These are phyloP conservation scores for Metschnikowia kunwiensis DNA, from an alignment of 805 yeast genomes.

Conservation along the genomic window DNA sequence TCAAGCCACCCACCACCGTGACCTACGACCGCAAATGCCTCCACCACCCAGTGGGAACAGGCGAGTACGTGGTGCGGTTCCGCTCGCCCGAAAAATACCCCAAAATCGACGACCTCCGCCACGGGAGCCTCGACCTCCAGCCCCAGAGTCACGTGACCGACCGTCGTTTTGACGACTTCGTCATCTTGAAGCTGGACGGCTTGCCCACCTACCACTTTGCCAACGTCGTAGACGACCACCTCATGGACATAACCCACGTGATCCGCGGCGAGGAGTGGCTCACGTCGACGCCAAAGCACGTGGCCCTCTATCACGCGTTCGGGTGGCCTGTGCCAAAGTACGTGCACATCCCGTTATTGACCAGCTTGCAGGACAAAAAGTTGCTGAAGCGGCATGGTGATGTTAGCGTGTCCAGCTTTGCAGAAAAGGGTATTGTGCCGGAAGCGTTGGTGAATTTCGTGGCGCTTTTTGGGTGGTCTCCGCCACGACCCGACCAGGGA, in stretches of 20 bases:
- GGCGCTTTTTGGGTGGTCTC: slow-evolving; percentile 94
- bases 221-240: slow-evolving; percentile 89
- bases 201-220: slow-evolving; percentile 97
- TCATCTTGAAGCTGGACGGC: slow-evolving; percentile 87
- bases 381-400: slow-evolving; percentile 86
- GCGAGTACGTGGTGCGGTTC: slow-evolving; percentile 63
- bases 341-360: slow-evolving; percentile 86
- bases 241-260: slow-evolving; percentile 91
- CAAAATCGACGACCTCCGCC: slow-evolving; percentile 65
- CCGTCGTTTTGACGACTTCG: slow-evolving; percentile 83
- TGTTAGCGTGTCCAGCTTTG: slow-evolving; percentile 61
- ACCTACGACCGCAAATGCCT: slow-evolving; percentile 86
- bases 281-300: slow-evolving; percentile 91
- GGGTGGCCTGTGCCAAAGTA: slow-evolving; percentile 81
- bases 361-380: slow-evolving; percentile 70
- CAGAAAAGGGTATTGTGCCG: slow-evolving; percentile 65
- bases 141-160: slow-evolving; percentile 72
- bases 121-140: slow-evolving; percentile 73
- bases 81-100: slow-evolving; percentile 73
- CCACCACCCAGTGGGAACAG: slow-evolving; percentile 44
- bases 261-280: slow-evolving; percentile 98
- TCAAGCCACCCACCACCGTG: slow-evolving; percentile 87
- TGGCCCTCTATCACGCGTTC: slow-evolving; percentile 80
- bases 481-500: slow-evolving; percentile 53
- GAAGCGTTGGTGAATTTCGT: slow-evolving; percentile 86